Percentiles rank a stretch among this genome's conserved stretches.
These are phyloP conservation scores for Euphrasia arctica DNA, from an alignment of 305 asterid species.

Conservation along the genomic window DNA sequence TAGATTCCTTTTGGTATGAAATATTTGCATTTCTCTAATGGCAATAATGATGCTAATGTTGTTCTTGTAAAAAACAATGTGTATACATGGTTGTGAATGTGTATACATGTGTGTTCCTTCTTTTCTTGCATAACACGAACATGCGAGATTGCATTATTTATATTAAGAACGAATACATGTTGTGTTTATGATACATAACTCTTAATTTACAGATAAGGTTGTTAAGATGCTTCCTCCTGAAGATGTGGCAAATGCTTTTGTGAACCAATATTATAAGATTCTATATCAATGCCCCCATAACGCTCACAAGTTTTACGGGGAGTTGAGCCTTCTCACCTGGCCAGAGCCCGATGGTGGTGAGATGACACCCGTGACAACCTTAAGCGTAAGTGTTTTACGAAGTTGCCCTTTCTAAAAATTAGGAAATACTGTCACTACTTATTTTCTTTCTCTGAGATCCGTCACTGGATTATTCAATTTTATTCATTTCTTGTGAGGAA, in stretches of 20 bases:
- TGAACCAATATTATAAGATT: conserved; percentile 38
- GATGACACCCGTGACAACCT: conserved; percentile 31
- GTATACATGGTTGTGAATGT: background rate
- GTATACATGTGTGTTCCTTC: background rate
- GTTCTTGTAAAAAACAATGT: background rate
- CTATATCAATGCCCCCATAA: conserved; percentile 31
- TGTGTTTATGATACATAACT: no score
- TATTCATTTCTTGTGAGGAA: background rate
- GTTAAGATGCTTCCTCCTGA: conserved; percentile 23
- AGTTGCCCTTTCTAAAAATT: background rate
- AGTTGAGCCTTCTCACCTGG: conserved; percentile 43
- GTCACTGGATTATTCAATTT: background rate
- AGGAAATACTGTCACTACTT: background rate
- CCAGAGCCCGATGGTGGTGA: conserved; percentile 28
- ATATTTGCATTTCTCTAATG: background rate
- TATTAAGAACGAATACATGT: background rate
- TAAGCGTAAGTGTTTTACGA: conserved; percentile 28
- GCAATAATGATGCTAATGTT: background rate
- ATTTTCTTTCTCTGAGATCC: background rate
- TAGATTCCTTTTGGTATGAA: background rate
- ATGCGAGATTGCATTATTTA: background rate
- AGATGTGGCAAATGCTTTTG: conserved; percentile 36
- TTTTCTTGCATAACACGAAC: background rate
- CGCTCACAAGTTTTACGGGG: conserved; percentile 44
- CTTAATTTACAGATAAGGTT: conserved; percentile 36